Percentiles rank a stretch among this genome's conserved stretches.
These are phyloP conservation scores for Vitis cinerea DNA, from an alignment of 164 flowering plant genomes.

Conservation along the genomic window DNA sequence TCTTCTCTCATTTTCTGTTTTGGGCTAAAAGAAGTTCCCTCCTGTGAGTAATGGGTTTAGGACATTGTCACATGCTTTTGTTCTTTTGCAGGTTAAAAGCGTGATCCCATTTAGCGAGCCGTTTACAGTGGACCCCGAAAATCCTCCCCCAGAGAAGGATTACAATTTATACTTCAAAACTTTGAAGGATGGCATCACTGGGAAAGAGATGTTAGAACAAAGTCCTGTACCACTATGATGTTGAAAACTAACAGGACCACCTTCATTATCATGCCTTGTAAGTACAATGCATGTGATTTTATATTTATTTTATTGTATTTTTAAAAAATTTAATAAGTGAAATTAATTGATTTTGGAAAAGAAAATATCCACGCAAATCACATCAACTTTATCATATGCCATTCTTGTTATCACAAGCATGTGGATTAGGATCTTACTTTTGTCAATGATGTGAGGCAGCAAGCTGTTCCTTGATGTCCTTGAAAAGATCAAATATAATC, in stretches of 20 bases:
- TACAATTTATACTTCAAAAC: slow-evolving; percentile 67
- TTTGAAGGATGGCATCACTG: slow-evolving; percentile 92
- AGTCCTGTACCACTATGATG: slow-evolving; percentile 52
- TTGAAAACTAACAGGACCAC: background rate
- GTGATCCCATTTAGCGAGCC: slow-evolving; percentile 86
- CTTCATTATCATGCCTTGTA: background rate
- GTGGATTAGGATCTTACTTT: no score
- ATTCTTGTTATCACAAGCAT: background rate
- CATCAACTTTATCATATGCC: background rate
- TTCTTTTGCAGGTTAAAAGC: slow-evolving; percentile 73
- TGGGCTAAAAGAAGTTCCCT: background rate
- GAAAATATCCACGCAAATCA: no score
- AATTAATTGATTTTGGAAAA: background rate
- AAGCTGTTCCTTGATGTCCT: no score
- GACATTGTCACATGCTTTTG: background rate
- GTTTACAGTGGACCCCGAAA: slow-evolving; percentile 83
- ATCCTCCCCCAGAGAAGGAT: slow-evolving; percentile 93
- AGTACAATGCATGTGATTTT: slow-evolving; percentile 1
- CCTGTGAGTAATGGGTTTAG: background rate
- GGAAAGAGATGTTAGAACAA: slow-evolving; percentile 69
- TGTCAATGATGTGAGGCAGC: background rate
- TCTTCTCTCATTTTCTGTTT: background rate
- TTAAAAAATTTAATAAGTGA: background rate
- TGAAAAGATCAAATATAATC: background rate
- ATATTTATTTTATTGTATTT: background rate